Conservation (phyloP, 2,329 filamentous ascomycete species). For the Emmonsiellopsis sp. region DNA sequence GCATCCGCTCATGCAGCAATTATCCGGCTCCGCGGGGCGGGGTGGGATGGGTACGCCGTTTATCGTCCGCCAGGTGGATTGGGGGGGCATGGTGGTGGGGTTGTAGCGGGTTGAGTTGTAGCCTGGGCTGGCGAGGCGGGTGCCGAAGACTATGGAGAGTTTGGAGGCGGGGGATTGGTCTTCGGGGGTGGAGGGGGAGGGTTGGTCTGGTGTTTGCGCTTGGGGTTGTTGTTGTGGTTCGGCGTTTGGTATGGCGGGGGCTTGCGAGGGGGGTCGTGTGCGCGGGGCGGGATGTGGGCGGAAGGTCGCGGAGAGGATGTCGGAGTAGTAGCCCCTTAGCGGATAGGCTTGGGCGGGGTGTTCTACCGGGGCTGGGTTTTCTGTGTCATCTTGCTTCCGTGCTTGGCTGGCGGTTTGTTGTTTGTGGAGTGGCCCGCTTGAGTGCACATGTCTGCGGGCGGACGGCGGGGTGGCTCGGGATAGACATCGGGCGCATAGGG, state of each 20-base stretch:
- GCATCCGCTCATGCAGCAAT: conserved; percentile 98
- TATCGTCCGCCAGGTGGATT: conserved; percentile 50
- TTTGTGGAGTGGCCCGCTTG: not conserved
- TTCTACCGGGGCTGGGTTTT: not conserved
- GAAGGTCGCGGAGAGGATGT: conserved; percentile 29
- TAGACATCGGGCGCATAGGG: conserved; percentile 5
- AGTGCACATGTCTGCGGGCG: not conserved
- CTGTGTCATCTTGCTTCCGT: not conserved
- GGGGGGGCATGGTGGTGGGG: conserved; percentile 47
- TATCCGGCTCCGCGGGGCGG: conserved; percentile 80
- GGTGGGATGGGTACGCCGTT: conserved; percentile 79
- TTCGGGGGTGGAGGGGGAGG: conserved; percentile 9
- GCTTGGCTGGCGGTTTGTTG: not conserved
- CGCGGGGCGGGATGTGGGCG: conserved; percentile 1
- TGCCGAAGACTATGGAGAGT: conserved; percentile 71
- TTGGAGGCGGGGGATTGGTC: conserved; percentile 30
- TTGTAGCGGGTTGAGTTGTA: conserved; percentile 46
- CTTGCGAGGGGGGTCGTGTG: conserved; percentile 1
- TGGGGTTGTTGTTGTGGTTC: conserved; percentile 1
- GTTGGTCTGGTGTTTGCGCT: conserved; percentile 5
- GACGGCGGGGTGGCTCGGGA: not conserved
- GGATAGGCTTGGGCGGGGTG: conserved; percentile 28
- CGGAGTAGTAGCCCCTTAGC: conserved; percentile 36
- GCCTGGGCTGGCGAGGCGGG: conserved; percentile 63
- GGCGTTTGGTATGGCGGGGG: conserved; percentile 8